Base-by-base conservation (phyloP, 164 flowering plant species). In the Pachysandra terminalis region DNA sequence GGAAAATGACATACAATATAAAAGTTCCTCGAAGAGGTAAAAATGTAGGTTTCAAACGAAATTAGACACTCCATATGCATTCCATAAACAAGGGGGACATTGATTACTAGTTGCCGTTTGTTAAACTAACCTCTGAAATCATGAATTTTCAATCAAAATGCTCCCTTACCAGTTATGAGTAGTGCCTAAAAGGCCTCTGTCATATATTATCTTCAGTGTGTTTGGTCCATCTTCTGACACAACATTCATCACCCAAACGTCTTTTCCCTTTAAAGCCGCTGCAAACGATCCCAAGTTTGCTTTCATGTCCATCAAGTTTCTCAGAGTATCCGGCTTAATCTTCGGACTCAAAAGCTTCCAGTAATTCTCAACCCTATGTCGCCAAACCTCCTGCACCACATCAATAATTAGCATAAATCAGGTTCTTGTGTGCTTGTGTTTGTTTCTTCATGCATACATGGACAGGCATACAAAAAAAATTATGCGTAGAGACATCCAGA, bases 191-290 rank as follows among this genome's bases (percentile, higher is more conserved):
- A 93, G 77, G 71, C 98, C 96, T 71, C 98, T 77, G 79, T 93
- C 96, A 67, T 85, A 93, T 64, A 89, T 69, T 21, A 90, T 64
- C 83, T 87, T 93, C 14, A 90, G 89, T 23, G 98, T 90, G 78
- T 87, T 93, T 4, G 91, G 90, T 37, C 88, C 94, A 80, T 92
- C 94, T 77, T 90, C 95, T n/a, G 94, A 80, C 19, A 88, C 90
- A 58, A 86, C 91, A 75, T 90, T 92, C 98, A 90, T 92, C 59
- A 92, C 98, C 96, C 98, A 92, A 24, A 90, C 93, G 78, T 86
- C 82, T 78, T 89, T 87, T 64, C 69, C 78, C 63, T 79, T 90
- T 78, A 92, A 73, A 62, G 96, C 89, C 66, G 94, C 96, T 37
- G 89, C 96, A 77, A 92, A 92, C 54, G 95, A 92, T 24, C 98